Percentiles rank a stretch among this genome's conserved stretches.
Conservation (phyloP, 2,329 filamentous ascomycete genomes). For the Ceratocystis lukuohia region DNA sequence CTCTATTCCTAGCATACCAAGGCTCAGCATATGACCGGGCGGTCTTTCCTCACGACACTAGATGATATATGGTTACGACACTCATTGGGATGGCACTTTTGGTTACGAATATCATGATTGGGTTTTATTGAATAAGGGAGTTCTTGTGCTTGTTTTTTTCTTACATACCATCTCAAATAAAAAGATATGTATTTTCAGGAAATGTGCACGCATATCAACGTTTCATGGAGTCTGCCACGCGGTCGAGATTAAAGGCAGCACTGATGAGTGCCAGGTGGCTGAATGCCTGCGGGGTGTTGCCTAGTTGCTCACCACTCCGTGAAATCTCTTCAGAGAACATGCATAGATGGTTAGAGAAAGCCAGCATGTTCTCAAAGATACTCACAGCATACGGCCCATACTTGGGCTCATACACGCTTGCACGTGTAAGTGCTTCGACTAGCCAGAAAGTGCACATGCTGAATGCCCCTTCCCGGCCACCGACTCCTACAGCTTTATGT, state of each 20-base stretch:
- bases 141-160: background rate
- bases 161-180: background rate
- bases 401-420: conserved; percentile 49
- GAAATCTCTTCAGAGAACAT: conserved; percentile 75
- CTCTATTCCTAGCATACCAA: conserved; percentile 3
- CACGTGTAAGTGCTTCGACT: conserved; percentile 62
- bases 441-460: conserved; percentile 77
- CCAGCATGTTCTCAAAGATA: conserved; percentile 65
- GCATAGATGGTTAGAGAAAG: conserved; percentile 60
- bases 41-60: background rate
- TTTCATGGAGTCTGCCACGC: conserved; percentile 26
- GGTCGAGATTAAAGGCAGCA: conserved; percentile 62
- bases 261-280: conserved; percentile 63
- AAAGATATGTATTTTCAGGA: background rate
- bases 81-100: background rate
- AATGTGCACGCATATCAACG: background rate
- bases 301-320: conserved; percentile 60
- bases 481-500: conserved; percentile 40
- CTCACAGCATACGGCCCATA: conserved; percentile 50
- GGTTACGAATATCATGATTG: conserved; percentile 13
- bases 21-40: background rate
- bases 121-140: background rate
- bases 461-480: conserved; percentile 62
- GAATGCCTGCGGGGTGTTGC: conserved; percentile 69
- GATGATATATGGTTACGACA: conserved; percentile 4